Evolutionary conservation across 306 rosid species (phyloP).

Genomic region (Amphicarpaea edgeworthii): DNA sequence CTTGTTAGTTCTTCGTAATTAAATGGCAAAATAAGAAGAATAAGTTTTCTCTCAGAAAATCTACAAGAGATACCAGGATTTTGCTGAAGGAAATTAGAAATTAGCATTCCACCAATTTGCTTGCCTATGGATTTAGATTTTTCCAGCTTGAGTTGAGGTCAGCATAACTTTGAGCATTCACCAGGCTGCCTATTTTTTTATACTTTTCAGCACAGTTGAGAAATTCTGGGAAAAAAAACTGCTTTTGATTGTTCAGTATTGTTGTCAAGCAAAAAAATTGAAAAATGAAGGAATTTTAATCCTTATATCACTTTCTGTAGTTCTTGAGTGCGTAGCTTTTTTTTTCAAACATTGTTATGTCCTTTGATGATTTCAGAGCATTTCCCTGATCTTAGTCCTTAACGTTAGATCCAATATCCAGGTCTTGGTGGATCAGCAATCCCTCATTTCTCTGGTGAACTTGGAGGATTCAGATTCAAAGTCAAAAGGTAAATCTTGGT

Average conservation of each 20-base stretch:
- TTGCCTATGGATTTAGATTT: not conserved
- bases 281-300: not conserved
- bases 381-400: slow-evolving; percentile 8
- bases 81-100: not conserved
- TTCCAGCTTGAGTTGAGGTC: not conserved
- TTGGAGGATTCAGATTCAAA: slow-evolving; percentile 1
- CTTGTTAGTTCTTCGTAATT: not conserved
- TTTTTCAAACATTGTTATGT: not conserved
- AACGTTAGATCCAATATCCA: slow-evolving; percentile 19
- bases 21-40: not conserved
- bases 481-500: slow-evolving; percentile 16
- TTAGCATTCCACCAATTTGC: not conserved
- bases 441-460: slow-evolving; percentile 2
- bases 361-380: not conserved
- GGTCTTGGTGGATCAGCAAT: slow-evolving; percentile 23
- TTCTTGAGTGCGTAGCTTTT: not conserved
- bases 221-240: too few species aligned
- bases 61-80: slow-evolving; percentile 1
- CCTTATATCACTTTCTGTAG: not conserved
- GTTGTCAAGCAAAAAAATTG: not conserved
- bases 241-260: too few species aligned
- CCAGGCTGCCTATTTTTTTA: not conserved
- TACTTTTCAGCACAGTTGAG: not conserved
- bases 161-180: not conserved
- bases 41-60: too few species aligned